Conservation (phyloP, 192 early-diverging fungal species). For the Irineochytrium annulatum region DNA sequence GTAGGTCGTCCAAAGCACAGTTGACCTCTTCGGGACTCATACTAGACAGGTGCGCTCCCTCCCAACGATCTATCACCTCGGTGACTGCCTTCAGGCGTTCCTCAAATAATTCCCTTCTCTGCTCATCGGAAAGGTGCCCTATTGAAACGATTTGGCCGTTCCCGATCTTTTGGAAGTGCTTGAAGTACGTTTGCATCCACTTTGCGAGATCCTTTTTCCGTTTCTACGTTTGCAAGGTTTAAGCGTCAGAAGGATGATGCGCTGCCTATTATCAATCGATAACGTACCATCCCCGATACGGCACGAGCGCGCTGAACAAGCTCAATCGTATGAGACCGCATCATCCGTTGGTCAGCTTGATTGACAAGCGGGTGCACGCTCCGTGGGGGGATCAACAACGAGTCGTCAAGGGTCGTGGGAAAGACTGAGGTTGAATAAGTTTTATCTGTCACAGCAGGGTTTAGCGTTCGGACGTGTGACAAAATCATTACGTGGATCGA, state of each 20-base stretch:
- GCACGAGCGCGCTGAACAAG: conserved; percentile 39
- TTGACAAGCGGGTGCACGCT: conserved; percentile 40
- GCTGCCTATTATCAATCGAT: too few species aligned
- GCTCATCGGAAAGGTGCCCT: conserved; percentile 43
- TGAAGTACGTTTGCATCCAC: conserved; percentile 50
- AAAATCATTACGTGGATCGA: conserved; percentile 23
- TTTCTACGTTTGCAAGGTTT: conserved; percentile 15
- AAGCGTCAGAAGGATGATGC: too few species aligned
- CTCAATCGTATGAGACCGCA: conserved; percentile 48
- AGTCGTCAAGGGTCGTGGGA: conserved; percentile 27
- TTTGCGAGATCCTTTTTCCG: conserved; percentile 50
- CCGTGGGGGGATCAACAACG: conserved; percentile 23
- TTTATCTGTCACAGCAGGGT: conserved; percentile 12
- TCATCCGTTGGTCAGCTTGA: conserved; percentile 44
- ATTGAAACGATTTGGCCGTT: conserved; percentile 33
- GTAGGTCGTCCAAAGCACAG: conserved; percentile 37
- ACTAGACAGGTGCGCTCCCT: conserved; percentile 34
- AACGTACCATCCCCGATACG: conserved; percentile 23
- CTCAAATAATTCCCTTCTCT: conserved; percentile 42
- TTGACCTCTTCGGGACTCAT: conserved; percentile 31
- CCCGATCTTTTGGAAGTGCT: conserved; percentile 41
- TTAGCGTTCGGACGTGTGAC: not conserved
- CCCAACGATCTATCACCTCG: conserved; percentile 34
- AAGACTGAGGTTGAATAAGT: conserved; percentile 17
- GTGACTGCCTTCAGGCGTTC: conserved; percentile 35